Evolutionary conservation across 768 basidiomycete genomes (phyloP).

Genomic region (Lepiota brunneoincarnata): DNA sequence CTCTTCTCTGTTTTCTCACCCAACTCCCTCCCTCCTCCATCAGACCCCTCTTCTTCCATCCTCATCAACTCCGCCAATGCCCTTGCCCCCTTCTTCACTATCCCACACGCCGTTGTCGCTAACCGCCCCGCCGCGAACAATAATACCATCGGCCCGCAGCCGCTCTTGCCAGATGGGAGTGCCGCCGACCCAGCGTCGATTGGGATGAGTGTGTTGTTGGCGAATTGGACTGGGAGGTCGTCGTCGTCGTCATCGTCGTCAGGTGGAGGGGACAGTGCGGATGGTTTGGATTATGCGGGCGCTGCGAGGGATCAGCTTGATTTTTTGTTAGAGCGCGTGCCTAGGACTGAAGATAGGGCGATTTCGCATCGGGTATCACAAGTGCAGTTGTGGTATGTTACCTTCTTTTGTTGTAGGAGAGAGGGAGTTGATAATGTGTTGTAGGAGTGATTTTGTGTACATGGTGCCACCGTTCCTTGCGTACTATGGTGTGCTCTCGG

Average conservation of each 20-base stretch:
- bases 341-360: constrained; percentile 71
- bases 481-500: constrained; percentile 68
- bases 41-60: constrained; percentile 30
- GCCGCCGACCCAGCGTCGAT: constrained; percentile 80
- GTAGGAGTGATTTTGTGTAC: constrained; percentile 76
- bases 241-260: too few species aligned
- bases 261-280: constrained; percentile 26
- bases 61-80: constrained; percentile 25
- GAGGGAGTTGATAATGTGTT: background rate
- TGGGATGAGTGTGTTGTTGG: constrained; percentile 66
- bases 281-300: constrained; percentile 51
- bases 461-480: constrained; percentile 89
- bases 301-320: constrained; percentile 68
- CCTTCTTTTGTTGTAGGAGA: background rate
- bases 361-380: constrained; percentile 72
- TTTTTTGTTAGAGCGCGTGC: constrained; percentile 55
- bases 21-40: constrained; percentile 35
- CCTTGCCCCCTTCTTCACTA: constrained; percentile 54
- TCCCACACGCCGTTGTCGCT: constrained; percentile 48
- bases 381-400: constrained; percentile 67
- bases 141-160: constrained; percentile 47
- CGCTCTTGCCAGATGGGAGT: constrained; percentile 53
- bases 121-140: constrained; percentile 42
- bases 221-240: constrained; percentile 41
- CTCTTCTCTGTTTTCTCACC: constrained; percentile 42